phyloP scores from a whole-genome alignment of 495 filamentous ascomycete species.

The Endocarpon pusillum region DNA sequence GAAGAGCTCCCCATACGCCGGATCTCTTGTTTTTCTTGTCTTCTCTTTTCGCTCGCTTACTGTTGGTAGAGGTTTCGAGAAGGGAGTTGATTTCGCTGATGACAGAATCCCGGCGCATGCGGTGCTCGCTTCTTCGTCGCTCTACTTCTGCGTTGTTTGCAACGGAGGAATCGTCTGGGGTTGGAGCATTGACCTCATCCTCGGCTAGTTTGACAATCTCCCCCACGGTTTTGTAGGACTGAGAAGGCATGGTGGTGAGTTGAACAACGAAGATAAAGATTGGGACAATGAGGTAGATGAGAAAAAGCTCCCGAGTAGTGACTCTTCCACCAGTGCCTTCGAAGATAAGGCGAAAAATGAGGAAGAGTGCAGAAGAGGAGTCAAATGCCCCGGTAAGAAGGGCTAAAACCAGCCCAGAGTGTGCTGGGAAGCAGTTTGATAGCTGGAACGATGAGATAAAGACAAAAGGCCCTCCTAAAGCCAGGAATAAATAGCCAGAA shows the following conservation, averaged over 20 bases:
- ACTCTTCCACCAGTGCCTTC: slow-evolving; percentile 42
- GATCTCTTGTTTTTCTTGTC: slow-evolving; percentile 39
- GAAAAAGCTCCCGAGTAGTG: slow-evolving; percentile 54
- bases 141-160: slow-evolving; percentile 25
- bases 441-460: slow-evolving; percentile 87
- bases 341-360: slow-evolving; percentile 67
- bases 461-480: slow-evolving; percentile 78
- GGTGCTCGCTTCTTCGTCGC: slow-evolving; percentile 43
- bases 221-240: slow-evolving; percentile 77
- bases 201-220: slow-evolving; percentile 64
- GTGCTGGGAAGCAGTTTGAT: slow-evolving; percentile 78
- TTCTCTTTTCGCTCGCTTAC: slow-evolving; percentile 19
- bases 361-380: slow-evolving; percentile 71
- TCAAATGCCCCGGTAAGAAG: slow-evolving; percentile 82
- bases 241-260: slow-evolving; percentile 55
- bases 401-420: slow-evolving; percentile 71
- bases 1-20: slow-evolving; percentile 82
- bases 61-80: slow-evolving; percentile 38
- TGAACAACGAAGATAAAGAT: slow-evolving; percentile 50
- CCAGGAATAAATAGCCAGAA: slow-evolving; percentile 63
- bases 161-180: slow-evolving; percentile 26
- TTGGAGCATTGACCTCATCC: slow-evolving; percentile 39
- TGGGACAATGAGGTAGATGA: slow-evolving; percentile 59
- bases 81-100: slow-evolving; percentile 59
- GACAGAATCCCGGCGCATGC: slow-evolving; percentile 46